phyloP scores from a whole-genome alignment of 805 yeast genomes.

The Hanseniaspora meyeri region DNA sequence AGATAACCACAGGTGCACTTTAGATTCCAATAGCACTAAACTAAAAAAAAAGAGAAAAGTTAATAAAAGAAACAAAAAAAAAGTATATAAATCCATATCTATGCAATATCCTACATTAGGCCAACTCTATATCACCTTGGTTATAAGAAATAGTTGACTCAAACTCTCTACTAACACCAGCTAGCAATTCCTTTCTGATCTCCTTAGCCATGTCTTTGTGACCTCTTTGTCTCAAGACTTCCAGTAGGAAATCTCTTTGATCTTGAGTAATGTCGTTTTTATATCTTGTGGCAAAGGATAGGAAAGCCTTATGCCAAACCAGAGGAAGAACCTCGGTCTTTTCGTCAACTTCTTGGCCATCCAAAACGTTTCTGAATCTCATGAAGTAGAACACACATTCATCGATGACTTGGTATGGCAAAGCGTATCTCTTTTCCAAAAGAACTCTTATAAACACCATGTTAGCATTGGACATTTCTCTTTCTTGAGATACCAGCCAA shows the following conservation, averaged over 20 bases:
- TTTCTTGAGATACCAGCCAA: slow-evolving; percentile 56
- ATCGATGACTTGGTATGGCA: slow-evolving; percentile 93
- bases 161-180: slow-evolving; percentile 60
- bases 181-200: slow-evolving; percentile 80
- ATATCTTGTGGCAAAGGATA: slow-evolving; percentile 89
- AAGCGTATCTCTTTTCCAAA: slow-evolving; percentile 87
- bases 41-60: no score
- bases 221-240: slow-evolving; percentile 78
- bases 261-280: slow-evolving; percentile 98
- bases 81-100: neutral
- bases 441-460: slow-evolving; percentile 82
- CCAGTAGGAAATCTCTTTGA: slow-evolving; percentile 86
- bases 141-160: slow-evolving; percentile 20
- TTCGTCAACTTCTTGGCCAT: slow-evolving; percentile 32
- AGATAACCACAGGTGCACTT: no score
- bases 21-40: no score
- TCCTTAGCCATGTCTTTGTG: slow-evolving; percentile 88
- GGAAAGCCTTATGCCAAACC: slow-evolving; percentile 93
- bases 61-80: neutral
- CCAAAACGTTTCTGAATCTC: slow-evolving; percentile 60
- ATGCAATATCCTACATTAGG: neutral
- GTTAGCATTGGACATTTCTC: slow-evolving; percentile 35
- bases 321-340: slow-evolving; percentile 56
- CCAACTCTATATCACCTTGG: slow-evolving; percentile 11
- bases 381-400: slow-evolving; percentile 88